These are phyloP conservation scores for Cyclocybe aegerita DNA, from an alignment of 768 basidiomycete genomes.

Conservation along the genomic window DNA sequence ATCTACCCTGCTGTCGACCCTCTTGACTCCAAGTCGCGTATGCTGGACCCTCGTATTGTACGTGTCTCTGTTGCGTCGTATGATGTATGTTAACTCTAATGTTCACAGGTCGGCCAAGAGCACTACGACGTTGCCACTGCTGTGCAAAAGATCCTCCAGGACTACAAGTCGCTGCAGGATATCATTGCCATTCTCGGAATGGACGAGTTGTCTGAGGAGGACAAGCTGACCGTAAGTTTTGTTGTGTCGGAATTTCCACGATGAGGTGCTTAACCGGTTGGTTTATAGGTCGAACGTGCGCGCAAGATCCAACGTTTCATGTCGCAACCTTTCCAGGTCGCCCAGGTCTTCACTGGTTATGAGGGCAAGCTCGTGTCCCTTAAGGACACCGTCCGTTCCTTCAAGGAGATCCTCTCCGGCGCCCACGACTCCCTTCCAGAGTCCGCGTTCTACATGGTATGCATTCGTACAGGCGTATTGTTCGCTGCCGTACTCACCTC, in stretches of 20 bases:
- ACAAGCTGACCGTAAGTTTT: constrained; percentile 88
- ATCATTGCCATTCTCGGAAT: constrained; percentile 99
- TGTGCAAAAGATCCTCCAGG: constrained; percentile 96
- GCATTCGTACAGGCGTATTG: constrained; percentile 8
- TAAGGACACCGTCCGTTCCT: constrained; percentile 95
- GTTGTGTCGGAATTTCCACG: not conserved
- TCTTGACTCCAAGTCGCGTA: constrained; percentile 98
- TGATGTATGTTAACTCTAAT: not conserved
- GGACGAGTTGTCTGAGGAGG: constrained; percentile 99
- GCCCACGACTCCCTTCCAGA: constrained; percentile 88
- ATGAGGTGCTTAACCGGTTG: not conserved
- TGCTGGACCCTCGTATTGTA: constrained; percentile 99
- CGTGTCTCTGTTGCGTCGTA: constrained; percentile 25
- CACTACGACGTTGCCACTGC: constrained; percentile 97
- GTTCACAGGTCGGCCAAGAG: constrained; percentile 70
- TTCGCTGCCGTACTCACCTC: constrained; percentile 3
- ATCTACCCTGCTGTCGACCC: constrained; percentile 99
- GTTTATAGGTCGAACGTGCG: constrained; percentile 86
- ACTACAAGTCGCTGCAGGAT: constrained; percentile 97
- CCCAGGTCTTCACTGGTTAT: constrained; percentile 99
- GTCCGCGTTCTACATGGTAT: constrained; percentile 95
- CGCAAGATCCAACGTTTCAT: constrained; percentile 99
- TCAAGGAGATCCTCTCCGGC: constrained; percentile 96
- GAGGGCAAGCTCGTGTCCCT: constrained; percentile 96
- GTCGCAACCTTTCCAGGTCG: constrained; percentile 99